A percentile compares a stretch with the other conserved stretches of the same genome.
These are phyloP conservation scores for Tulasnella sp. DNA, from an alignment of 768 basidiomycete genomes.

Conservation along the genomic window DNA sequence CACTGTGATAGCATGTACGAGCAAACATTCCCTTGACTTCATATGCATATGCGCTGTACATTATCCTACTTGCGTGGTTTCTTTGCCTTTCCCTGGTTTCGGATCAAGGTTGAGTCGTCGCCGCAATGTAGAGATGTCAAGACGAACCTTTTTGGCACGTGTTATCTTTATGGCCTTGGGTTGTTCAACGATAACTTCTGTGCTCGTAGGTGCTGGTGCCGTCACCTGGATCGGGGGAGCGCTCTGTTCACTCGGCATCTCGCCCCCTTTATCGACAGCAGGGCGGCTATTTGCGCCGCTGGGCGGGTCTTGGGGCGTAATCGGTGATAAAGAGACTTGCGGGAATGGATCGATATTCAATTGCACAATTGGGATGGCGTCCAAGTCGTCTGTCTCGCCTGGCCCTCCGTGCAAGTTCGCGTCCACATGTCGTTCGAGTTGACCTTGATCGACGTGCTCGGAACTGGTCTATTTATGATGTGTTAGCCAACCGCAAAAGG, in stretches of 20 bases:
- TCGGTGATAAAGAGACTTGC: too few relatives aligned
- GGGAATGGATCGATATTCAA: slow-evolving; percentile 36
- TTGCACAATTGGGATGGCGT: slow-evolving; percentile 81
- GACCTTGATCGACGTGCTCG: background rate
- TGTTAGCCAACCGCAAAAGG: too few relatives aligned
- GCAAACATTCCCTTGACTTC: background rate
- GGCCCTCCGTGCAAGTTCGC: too few relatives aligned
- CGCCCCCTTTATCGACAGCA: slow-evolving; percentile 64
- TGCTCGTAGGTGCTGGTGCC: background rate
- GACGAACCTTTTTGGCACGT: slow-evolving; percentile 4
- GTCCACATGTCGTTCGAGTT: background rate
- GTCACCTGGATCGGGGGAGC: background rate
- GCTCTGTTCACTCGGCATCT: slow-evolving; percentile 75
- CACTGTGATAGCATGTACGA: background rate
- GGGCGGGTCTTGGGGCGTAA: too few relatives aligned
- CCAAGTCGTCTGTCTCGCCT: too few relatives aligned
- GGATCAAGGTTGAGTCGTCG: background rate
- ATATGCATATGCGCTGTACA: background rate
- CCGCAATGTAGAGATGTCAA: background rate
- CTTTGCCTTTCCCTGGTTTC: background rate
- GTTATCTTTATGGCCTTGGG: background rate
- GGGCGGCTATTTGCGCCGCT: too few relatives aligned
- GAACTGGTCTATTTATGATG: too few relatives aligned
- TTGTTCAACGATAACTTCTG: background rate
- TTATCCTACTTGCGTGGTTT: background rate